Base-by-base conservation (phyloP, 75 land plant genomes). In the Pinus tabuliformis region DNA sequence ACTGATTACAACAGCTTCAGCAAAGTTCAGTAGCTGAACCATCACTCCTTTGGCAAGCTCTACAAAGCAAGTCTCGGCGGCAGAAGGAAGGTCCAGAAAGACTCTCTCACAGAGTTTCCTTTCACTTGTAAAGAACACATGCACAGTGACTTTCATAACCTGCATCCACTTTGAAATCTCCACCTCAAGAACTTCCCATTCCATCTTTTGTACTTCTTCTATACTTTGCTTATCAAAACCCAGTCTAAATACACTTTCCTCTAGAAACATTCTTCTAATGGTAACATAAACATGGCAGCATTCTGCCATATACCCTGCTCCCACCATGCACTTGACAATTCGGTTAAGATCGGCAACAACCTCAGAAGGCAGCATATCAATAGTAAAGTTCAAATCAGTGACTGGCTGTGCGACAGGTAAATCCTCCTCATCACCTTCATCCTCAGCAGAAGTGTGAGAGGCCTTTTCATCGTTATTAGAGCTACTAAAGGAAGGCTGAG, bases 91-190 rank as follows among this genome's bases (percentile, higher is more conserved):
- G 12, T 74, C 87, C 73, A 21, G 75, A 75, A 93, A 91, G 80
- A 94, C 78, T 9, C 86, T 88, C 56, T 89, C 89, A 72, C 88
- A 87, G 37, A 94, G 81, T 26, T 89, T 86, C 8, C 90, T 81
- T 81, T 94, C 97, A 73, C 92, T 94, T 70, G 95, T 82, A 81
- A 91, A 87, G 72, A 94, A 85, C 22, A 94, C 83, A 13, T 83
- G 59, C 60, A 90, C 63, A 11, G 89, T 78, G 18, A 86, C 78
- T 54, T 80, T 82, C 5, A 82, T 58, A 18, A 83, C 90, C 57
- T 78, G 84, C 36, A 82, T 76, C 97, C 97, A 94, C 36, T 84
- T 85, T n/a, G 77, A 66, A 70, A 91, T 91, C 77, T 91, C 88
- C 21, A 76, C 79, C 66, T 94, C 90, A 11, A 94, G 83, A 2